Conservation (phyloP, 2,329 filamentous ascomycete genomes). For the Aureobasidium namibiae region DNA sequence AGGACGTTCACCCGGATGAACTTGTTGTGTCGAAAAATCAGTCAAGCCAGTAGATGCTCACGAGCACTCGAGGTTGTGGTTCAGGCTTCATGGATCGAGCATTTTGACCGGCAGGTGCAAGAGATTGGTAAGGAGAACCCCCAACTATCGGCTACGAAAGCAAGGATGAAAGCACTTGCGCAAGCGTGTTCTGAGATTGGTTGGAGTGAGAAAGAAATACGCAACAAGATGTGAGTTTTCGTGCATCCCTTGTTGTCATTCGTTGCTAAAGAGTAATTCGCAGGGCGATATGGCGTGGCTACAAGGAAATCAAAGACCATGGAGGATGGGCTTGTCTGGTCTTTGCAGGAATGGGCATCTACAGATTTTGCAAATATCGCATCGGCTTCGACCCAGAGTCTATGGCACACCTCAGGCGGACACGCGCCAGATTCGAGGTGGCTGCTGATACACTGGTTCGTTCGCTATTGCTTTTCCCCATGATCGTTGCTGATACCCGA, state of each 20-base stretch:
- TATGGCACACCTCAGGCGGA: slow-evolving; percentile 38
- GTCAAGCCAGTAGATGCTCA: slow-evolving; percentile 44
- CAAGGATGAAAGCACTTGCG: slow-evolving; percentile 44
- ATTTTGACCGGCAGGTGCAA: slow-evolving; percentile 45
- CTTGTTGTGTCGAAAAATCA: slow-evolving; percentile 36
- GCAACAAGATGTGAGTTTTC: slow-evolving; percentile 35
- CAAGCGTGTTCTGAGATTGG: slow-evolving; percentile 47
- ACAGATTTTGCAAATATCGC: slow-evolving; percentile 53
- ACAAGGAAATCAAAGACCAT: slow-evolving; percentile 50
- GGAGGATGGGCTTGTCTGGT: slow-evolving; percentile 49
- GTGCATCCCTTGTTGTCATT: background rate
- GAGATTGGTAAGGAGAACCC: slow-evolving; percentile 33
- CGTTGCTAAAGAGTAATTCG: background rate
- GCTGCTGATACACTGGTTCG: slow-evolving; percentile 41
- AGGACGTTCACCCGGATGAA: slow-evolving; percentile 35
- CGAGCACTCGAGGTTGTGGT: slow-evolving; percentile 52
- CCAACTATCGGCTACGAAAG: slow-evolving; percentile 37
- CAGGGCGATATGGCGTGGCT: slow-evolving; percentile 48
- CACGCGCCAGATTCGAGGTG: slow-evolving; percentile 43
- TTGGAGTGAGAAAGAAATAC: slow-evolving; percentile 50
- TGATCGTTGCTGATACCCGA: rapidly evolving
- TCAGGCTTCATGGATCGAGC: slow-evolving; percentile 49
- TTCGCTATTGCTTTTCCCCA: background rate
- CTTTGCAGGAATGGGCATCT: slow-evolving; percentile 51
- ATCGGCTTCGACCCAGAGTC: slow-evolving; percentile 45